Conservation (phyloP, 768 basidiomycete species). For the Pleurotus tuoliensis region DNA sequence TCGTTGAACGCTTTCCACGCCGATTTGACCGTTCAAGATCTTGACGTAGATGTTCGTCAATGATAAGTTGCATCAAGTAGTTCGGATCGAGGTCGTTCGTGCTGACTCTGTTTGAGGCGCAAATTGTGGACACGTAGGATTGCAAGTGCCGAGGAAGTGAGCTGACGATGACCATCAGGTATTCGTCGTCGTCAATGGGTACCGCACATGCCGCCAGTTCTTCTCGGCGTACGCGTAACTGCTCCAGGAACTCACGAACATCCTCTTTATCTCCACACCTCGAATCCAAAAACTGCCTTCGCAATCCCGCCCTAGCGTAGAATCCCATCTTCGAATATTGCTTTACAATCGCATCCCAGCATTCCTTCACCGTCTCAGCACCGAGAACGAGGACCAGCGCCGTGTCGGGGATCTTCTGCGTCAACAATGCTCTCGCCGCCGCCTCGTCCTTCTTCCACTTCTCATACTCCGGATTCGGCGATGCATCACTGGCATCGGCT, state of each 20-base stretch:
- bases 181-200: conserved; percentile 24
- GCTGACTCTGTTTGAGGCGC: too few species aligned
- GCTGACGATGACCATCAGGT: conserved; percentile 24
- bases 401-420: conserved; percentile 28
- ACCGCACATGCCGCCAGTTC: conserved; percentile 25
- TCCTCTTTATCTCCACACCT: conserved; percentile 24
- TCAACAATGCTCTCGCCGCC: conserved; percentile 24
- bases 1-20: conserved; percentile 3
- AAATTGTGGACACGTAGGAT: conserved; percentile 16
- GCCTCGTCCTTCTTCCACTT: conserved; percentile 33
- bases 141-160: conserved; percentile 23
- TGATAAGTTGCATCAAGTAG: conserved; percentile 15
- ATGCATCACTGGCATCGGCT: neutral
- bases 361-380: conserved; percentile 20
- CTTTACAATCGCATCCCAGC: conserved; percentile 25
- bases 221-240: conserved; percentile 18
- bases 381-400: conserved; percentile 19
- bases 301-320: conserved; percentile 24
- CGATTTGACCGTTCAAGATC: neutral
- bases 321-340: conserved; percentile 30
- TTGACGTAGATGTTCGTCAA: conserved; percentile 23
- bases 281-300: conserved; percentile 21
- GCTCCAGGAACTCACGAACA: conserved; percentile 23
- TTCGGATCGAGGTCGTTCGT: neutral
- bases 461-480: neutral